These are phyloP conservation scores for Coprinellus micaceus DNA, from an alignment of 768 basidiomycete species.

Conservation along the genomic window DNA sequence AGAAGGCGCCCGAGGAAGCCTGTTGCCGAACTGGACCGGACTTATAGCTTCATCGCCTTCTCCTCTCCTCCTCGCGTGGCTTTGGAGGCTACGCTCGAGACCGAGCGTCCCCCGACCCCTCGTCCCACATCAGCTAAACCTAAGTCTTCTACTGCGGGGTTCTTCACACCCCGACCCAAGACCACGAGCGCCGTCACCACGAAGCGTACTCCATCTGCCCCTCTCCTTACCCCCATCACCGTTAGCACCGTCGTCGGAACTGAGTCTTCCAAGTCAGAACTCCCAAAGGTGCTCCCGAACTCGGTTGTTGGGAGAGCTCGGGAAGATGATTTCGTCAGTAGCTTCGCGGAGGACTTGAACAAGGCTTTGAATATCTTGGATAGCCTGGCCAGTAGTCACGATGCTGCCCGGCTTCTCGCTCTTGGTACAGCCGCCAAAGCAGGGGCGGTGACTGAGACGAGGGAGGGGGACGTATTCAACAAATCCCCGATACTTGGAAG, in stretches of 20 bases:
- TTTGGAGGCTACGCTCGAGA: no score
- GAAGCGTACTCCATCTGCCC: no score
- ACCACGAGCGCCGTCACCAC: no score
- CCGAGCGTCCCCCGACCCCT: no score
- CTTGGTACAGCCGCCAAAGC: not conserved
- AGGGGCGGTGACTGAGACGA: not conserved
- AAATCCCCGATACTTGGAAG: not conserved
- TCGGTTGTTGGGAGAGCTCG: not conserved
- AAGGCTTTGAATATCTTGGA: not conserved
- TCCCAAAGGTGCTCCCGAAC: not conserved
- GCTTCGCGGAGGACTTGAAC: not conserved
- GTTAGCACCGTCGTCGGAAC: no score
- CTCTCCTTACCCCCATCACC: no score
- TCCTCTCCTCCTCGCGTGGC: not conserved
- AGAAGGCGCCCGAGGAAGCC: not conserved
- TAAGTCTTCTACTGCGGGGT: no score
- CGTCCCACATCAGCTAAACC: no score
- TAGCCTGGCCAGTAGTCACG: not conserved
- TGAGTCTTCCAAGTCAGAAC: not conserved
- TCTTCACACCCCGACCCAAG: no score
- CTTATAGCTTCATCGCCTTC: conserved; percentile 1
- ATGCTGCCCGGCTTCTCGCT: not conserved
- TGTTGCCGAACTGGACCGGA: not conserved
- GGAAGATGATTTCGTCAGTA: not conserved
- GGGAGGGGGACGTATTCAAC: not conserved